These are phyloP conservation scores for Ophiocordyceps robertsii DNA, from an alignment of 2,329 filamentous ascomycete species.

Conservation along the genomic window DNA sequence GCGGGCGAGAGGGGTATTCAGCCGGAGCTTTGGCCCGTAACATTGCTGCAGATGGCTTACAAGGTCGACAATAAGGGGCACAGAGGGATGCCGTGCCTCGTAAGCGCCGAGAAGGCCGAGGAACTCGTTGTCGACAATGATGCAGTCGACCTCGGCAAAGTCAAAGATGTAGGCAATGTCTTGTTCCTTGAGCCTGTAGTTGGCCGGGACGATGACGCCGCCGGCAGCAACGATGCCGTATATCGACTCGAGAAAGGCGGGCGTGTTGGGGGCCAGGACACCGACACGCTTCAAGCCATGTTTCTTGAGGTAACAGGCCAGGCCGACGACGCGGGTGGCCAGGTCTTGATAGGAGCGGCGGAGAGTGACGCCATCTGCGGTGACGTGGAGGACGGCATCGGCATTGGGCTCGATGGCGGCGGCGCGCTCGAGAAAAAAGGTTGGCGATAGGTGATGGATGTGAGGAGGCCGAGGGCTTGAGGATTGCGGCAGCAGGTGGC, in stretches of 20 bases:
- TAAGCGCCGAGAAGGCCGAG: conserved; percentile 55
- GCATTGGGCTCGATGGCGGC: conserved; percentile 80
- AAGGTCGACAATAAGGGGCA: conserved; percentile 64
- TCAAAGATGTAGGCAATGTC: conserved; percentile 87
- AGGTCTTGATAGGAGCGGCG: conserved; percentile 68
- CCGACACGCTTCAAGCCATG: conserved; percentile 65
- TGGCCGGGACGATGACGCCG: conserved; percentile 56
- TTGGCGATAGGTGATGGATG: conserved; percentile 72
- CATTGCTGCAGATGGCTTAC: conserved; percentile 16
- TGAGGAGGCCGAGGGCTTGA: conserved; percentile 40
- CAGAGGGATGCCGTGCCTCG: conserved; percentile 40
- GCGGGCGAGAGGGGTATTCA: no score
- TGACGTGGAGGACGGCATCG: conserved; percentile 74
- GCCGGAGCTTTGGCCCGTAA: not conserved
- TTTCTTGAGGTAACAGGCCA: conserved; percentile 77
- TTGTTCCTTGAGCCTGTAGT: conserved; percentile 57
- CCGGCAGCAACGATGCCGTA: conserved; percentile 79
- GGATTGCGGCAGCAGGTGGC: conserved; percentile 29
- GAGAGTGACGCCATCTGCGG: conserved; percentile 59
- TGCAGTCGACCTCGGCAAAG: conserved; percentile 72
- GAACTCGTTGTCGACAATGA: conserved; percentile 81
- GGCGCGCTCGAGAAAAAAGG: conserved; percentile 74
- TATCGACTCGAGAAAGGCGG: conserved; percentile 81
- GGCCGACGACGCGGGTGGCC: conserved; percentile 71
- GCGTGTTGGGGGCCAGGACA: conserved; percentile 82